phyloP scores from a whole-genome alignment of 2,329 filamentous ascomycete species.

The Colletotrichum higginsianum region DNA sequence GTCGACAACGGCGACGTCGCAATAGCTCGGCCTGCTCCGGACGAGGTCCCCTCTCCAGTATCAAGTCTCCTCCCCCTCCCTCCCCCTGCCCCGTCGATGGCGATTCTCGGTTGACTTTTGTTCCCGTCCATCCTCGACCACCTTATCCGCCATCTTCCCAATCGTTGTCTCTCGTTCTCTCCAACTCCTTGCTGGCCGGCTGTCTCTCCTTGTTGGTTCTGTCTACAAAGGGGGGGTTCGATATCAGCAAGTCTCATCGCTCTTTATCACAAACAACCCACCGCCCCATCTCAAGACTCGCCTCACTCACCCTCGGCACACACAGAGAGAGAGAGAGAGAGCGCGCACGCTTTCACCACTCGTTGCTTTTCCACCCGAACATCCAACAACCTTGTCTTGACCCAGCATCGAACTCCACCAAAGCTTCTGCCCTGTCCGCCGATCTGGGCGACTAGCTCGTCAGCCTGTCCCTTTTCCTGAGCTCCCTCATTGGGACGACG shows the following conservation, averaged over 20 bases:
- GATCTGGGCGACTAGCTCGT: neutral
- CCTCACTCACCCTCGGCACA: conserved; percentile 1
- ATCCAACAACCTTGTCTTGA: conserved; percentile 18
- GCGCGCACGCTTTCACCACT: conserved; percentile 3
- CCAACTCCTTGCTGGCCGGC: conserved; percentile 30
- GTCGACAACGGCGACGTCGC: conserved; percentile 35
- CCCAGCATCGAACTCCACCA: conserved; percentile 30
- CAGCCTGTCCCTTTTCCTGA: neutral
- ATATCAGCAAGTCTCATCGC: conserved; percentile 30
- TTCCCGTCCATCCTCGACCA: neutral
- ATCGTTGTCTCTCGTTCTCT: conserved; percentile 14
- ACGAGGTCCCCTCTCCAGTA: conserved; percentile 20
- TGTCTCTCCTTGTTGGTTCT: conserved; percentile 7
- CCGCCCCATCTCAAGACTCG: too few relatives aligned
- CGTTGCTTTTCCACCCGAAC: conserved; percentile 35
- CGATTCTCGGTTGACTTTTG: conserved; percentile 31
- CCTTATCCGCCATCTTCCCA: neutral
- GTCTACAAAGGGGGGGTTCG: conserved; percentile 38
- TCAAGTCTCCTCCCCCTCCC: neutral
- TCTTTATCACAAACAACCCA: conserved; percentile 31
- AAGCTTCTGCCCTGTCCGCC: conserved; percentile 18
- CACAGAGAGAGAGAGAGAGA: neutral
- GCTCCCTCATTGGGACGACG: conserved; percentile 32
- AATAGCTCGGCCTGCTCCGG: conserved; percentile 41
- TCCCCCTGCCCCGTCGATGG: neutral